Base-by-base conservation (phyloP, 164 flowering plant species). In the Liriodendron chinense region DNA sequence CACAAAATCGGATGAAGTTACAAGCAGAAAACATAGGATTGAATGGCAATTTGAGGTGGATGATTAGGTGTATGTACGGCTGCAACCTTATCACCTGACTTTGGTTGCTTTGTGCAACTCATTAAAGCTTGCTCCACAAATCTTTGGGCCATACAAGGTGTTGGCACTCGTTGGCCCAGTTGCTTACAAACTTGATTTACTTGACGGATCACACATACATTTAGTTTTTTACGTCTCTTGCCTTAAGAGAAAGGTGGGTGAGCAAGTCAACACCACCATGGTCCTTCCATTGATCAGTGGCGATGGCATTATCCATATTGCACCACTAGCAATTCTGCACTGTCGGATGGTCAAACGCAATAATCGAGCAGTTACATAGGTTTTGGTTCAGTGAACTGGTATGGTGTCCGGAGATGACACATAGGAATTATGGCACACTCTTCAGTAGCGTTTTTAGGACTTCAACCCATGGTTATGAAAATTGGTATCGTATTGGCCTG, bases 181-280 rank as follows among this genome's bases (percentile, higher is more conserved):
- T n/a, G n/a, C n/a, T n/a, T n/a, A n/a, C n/a, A n/a, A n/a, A n/a
- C 13, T 69, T n/a, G 68, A 28, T 0, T 23, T 59, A 10, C 67
- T 59, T 0, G 0, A 9, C 0, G 7, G 3, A 0, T 9, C 49
- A 2, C 3, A 18, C 1, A 49, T 74, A 0, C 77, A 69, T 43
- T 59, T 24, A 0, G 66, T 75, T 7, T 75, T 75, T n/a, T 72
- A 75, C 47, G 57, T 75, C 24, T 74, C 71, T 0, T 48, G 24
- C 12, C 9, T n/a, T 3, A 70, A 70, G 72, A 62, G 21, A 20
- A 0, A 18, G 4, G 12, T 65, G 47, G 70, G 76, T 2, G 5
- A 47, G 1, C 43, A 22, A 2, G 47, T 24, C 3, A 5, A 1
- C 1, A 2, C 8, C 9, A 14, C 1, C 7, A 1, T n/a, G 20